Conservation (phyloP, 1,139 yeast genomes). For the Debaryomyces sp. region DNA sequence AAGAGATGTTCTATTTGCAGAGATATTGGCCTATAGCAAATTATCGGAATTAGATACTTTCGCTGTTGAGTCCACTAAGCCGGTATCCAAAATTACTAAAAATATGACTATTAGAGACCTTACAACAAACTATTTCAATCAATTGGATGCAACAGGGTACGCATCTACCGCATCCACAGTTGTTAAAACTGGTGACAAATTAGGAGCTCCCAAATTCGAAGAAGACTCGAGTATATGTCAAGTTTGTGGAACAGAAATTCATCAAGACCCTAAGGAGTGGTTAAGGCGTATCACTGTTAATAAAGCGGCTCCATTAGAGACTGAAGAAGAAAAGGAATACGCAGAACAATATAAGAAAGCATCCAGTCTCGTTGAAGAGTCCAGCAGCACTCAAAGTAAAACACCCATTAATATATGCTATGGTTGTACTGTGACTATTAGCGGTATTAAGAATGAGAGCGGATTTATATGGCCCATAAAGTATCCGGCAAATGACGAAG, state of each 20-base stretch:
- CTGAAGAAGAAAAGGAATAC: conserved; percentile 50
- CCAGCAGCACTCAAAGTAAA: neutral
- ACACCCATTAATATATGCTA: conserved; percentile 57
- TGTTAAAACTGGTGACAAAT: conserved; percentile 83
- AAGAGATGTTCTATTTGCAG: conserved; percentile 71
- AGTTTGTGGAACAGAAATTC: conserved; percentile 54
- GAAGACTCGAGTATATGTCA: conserved; percentile 37
- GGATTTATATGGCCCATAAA: conserved; percentile 58
- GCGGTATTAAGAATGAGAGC: conserved; percentile 36
- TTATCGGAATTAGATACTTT: conserved; percentile 33
- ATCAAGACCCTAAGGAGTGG: conserved; percentile 69
- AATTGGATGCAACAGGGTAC: conserved; percentile 73
- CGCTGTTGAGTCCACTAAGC: conserved; percentile 24
- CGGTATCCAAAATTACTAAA: conserved; percentile 49
- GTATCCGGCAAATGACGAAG: conserved; percentile 10
- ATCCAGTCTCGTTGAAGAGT: neutral
- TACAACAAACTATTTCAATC: conserved; percentile 70
- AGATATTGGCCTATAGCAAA: conserved; percentile 56
- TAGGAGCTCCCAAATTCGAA: conserved; percentile 54
- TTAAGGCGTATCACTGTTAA: conserved; percentile 71
- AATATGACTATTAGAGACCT: conserved; percentile 81
- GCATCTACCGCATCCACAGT: conserved; percentile 94
- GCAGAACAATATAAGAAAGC: conserved; percentile 26
- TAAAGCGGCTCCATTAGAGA: conserved; percentile 52
- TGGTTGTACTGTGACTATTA: conserved; percentile 72